Conservation (phyloP, 345 rosid genomes). For the Populus simonii region DNA sequence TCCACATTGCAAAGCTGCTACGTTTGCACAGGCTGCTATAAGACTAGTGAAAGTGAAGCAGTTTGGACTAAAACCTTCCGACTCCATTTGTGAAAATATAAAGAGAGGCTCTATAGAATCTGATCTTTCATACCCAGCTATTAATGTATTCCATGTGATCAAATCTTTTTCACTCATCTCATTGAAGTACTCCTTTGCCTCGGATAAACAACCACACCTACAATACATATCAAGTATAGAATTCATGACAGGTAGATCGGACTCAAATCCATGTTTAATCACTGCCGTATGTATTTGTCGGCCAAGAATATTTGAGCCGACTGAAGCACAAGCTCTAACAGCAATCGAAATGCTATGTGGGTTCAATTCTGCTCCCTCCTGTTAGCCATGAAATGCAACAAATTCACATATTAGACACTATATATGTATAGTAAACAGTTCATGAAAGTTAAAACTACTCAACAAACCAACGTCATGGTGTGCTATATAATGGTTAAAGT, state of each 20-base stretch:
- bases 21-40: slow-evolving; percentile 71
- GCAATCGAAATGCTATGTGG: slow-evolving; percentile 76
- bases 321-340: slow-evolving; percentile 74
- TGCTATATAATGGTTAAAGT: background rate
- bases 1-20: slow-evolving; percentile 62
- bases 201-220: slow-evolving; percentile 59
- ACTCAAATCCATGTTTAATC: slow-evolving; percentile 54
- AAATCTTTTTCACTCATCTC: slow-evolving; percentile 69
- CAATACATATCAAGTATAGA: slow-evolving; percentile 88
- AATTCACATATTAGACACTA: background rate
- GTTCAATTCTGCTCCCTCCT: slow-evolving; percentile 61
- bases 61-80: slow-evolving; percentile 62
- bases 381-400: slow-evolving; percentile 22
- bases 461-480: background rate
- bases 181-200: slow-evolving; percentile 58
- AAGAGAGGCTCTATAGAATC: slow-evolving; percentile 52
- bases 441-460: background rate
- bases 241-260: slow-evolving; percentile 76
- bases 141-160: slow-evolving; percentile 82
- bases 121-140: slow-evolving; percentile 66
- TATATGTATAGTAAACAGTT: background rate
- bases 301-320: slow-evolving; percentile 55
- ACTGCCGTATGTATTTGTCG: slow-evolving; percentile 60
- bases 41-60: slow-evolving; percentile 72
- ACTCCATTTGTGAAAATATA: slow-evolving; percentile 62